phyloP scores from a whole-genome alignment of 1,284 basidiomycete species.

The Cystobasidium slooffiae region DNA sequence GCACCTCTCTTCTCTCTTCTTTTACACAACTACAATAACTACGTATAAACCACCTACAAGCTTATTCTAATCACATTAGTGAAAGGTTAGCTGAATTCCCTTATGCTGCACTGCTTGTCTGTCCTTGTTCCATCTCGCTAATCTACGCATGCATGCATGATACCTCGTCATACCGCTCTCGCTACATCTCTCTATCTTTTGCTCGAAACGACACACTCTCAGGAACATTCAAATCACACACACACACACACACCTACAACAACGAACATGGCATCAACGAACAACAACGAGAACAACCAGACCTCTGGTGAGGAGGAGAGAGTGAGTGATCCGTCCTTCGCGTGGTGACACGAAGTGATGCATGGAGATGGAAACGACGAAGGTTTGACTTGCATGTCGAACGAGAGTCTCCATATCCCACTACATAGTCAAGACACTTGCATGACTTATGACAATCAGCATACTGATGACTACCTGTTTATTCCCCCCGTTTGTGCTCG shows the following conservation, averaged over 20 bases:
- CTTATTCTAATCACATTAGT: no score
- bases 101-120: no score
- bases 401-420: not conserved
- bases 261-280: constrained; percentile 13
- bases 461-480: not conserved
- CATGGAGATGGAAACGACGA: not conserved
- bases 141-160: not conserved
- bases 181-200: not conserved
- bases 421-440: not conserved
- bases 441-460: not conserved
- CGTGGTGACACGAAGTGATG: not conserved
- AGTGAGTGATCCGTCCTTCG: not conserved
- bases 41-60: no score
- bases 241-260: not conserved
- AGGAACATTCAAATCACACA: constrained; percentile 4
- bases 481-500: not conserved
- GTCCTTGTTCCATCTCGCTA: not conserved
- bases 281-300: constrained; percentile 5
- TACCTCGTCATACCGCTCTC: not conserved
- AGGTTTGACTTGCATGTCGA: not conserved
- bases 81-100: no score
- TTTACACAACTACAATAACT: not conserved
- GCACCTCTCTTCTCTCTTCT: constrained; percentile 9
- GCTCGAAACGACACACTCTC: not conserved
- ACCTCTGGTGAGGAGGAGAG: constrained; percentile 27